Evolutionary conservation across 306 rosid genomes (phyloP), one percentile per base, ranked within the genome.

Genomic region (Quercus suber): DNA sequence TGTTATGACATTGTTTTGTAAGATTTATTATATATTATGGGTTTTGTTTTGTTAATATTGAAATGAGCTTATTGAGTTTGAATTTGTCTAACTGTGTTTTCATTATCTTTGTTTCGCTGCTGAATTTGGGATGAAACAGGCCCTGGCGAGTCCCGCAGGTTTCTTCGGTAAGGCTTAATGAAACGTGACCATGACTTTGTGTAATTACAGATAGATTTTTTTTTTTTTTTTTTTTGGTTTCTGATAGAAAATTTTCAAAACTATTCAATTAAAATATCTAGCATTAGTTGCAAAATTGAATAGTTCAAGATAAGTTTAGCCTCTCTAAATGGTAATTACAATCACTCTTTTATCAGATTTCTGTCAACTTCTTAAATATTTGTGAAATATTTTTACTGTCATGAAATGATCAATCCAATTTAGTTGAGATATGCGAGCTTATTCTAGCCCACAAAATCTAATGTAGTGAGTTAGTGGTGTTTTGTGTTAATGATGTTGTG

Each of bases 91-190:
- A 35, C 80, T 70, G 7, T 27, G 45, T 58, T 63, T 71, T 88
- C 4, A 5, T 19, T 79, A 59, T 80, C 71, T 81, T 23, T 86
- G 73, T 75, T 80, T 41, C 82, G 84, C 33, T 82, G 69, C 74
- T 88, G 65, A 74, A 51, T 78, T 76, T 89, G 80, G 82, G 87
- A 73, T 86, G 83, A 69, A 71, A 79, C 84, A 94, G 99, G 86
- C 91, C 99, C 0, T 92, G 98, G 98, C 85, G 96, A 70, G 75
- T 91, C 79, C 86, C 92, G 73, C 86, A 81, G 15, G 92, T 92
- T 83, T 91, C 98, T 80, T 88, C 97, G 87, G 99, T 95, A 84
- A 82, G 92, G 67, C 53, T 80, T 82, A 35, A 41, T 61, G 31
- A 69, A 53, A 71, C 49, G 80, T 81, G 6, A 28, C 13, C 21